Evolutionary conservation across 148 eudicot genomes (phyloP).

Genomic region (Persicaria maculosa): DNA sequence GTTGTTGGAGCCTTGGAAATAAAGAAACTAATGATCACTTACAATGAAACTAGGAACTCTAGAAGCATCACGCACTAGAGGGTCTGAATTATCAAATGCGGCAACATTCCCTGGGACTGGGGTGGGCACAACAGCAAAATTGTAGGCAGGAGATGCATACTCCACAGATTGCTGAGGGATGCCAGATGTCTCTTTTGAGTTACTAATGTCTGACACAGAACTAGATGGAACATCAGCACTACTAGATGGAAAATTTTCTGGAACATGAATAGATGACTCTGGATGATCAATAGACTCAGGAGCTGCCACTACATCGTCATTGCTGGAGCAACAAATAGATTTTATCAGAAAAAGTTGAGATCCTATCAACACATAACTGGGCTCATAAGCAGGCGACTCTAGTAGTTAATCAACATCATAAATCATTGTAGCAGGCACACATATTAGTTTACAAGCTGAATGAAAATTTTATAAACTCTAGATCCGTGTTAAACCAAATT

Average conservation of each 20-base stretch:
- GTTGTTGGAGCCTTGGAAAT: background rate
- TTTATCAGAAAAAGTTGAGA: slow-evolving; percentile 1
- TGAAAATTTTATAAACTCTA: background rate
- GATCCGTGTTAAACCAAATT: background rate
- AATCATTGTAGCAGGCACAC: background rate
- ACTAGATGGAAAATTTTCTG: slow-evolving; percentile 29
- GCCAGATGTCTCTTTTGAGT: slow-evolving; percentile 48
- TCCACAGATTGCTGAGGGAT: slow-evolving; percentile 35
- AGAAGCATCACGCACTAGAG: slow-evolving; percentile 51
- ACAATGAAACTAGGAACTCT: slow-evolving; percentile 55
- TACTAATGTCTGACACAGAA: slow-evolving; percentile 30
- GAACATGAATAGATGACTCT: slow-evolving; percentile 34
- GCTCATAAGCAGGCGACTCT: background rate
- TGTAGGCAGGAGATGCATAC: slow-evolving; percentile 42
- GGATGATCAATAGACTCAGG: slow-evolving; percentile 33
- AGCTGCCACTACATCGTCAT: slow-evolving; percentile 32
- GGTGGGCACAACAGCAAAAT: slow-evolving; percentile 49
- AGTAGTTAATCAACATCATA: background rate
- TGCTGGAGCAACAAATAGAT: slow-evolving; percentile 22
- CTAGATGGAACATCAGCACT: slow-evolving; percentile 39
- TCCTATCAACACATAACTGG: background rate
- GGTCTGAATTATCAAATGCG: slow-evolving; percentile 51
- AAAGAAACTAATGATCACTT: slow-evolving; percentile 27
- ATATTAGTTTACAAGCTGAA: background rate
- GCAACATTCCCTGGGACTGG: slow-evolving; percentile 42